phyloP scores from a whole-genome alignment of 2,329 filamentous ascomycete genomes.

The Catunica adiposa region DNA sequence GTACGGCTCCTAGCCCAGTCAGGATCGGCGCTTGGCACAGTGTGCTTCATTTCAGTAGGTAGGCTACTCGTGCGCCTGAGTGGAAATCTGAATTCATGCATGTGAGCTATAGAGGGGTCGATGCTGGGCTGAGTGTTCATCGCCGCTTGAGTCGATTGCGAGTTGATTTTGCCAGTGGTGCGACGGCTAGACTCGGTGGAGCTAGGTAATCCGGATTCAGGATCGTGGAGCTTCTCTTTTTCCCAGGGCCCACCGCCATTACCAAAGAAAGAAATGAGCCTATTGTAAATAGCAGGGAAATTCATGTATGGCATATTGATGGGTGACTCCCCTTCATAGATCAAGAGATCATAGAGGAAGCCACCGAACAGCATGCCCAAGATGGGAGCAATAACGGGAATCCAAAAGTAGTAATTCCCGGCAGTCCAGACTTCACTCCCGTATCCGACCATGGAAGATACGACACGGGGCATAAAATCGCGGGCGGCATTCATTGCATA shows the following conservation, averaged over 20 bases:
- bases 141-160: background rate
- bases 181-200: too few species aligned
- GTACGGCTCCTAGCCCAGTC: background rate
- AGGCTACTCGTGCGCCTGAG: background rate
- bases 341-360: constrained; percentile 48
- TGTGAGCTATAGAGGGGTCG: background rate
- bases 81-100: background rate
- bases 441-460: constrained; percentile 53
- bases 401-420: constrained; percentile 58
- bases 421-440: constrained; percentile 49
- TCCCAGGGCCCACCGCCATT: background rate
- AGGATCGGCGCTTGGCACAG: background rate
- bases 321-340: constrained; percentile 55
- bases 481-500: constrained; percentile 60
- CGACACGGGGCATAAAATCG: constrained; percentile 53
- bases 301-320: constrained; percentile 53
- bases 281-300: constrained; percentile 21
- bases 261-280: background rate
- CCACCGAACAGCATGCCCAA: constrained; percentile 46
- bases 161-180: background rate
- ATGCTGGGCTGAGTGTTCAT: background rate
- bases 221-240: background rate
- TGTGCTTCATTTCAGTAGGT: background rate
- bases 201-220: background rate
- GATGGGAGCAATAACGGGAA: constrained; percentile 58